Conservation (phyloP, 441 rosid species). For the Erodium moschatum region DNA sequence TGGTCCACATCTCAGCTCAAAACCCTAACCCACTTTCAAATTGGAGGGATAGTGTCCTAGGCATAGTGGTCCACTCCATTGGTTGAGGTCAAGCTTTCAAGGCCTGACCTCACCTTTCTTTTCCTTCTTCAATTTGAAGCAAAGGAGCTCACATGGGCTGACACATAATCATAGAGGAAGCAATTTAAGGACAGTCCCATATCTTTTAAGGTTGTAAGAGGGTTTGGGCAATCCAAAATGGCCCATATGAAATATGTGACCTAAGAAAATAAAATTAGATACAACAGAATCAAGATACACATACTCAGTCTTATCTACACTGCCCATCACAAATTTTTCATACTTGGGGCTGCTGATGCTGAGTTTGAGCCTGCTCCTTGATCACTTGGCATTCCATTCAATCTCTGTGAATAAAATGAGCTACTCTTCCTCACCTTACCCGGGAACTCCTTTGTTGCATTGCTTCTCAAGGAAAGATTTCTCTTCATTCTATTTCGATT, state of each 20-base stretch:
- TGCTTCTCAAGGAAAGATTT: conserved; percentile 45
- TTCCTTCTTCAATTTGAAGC: neutral
- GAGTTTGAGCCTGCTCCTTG: conserved; percentile 34
- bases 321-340: conserved; percentile 20
- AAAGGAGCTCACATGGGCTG: neutral
- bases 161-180: too few species aligned
- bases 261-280: neutral
- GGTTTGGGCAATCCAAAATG: neutral
- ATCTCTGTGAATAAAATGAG: conserved; percentile 26
- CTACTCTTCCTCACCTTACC: conserved; percentile 43
- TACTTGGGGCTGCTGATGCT: conserved; percentile 25
- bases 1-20: conserved; percentile 1
- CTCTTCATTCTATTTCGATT: conserved; percentile 36
- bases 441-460: conserved; percentile 39
- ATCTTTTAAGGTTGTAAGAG: neutral
- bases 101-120: neutral
- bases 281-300: neutral
- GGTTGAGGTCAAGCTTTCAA: neutral
- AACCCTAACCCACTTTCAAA: neutral
- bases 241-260: neutral
- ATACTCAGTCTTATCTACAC: conserved; percentile 3
- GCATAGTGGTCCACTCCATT: neutral
- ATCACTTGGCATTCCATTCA: conserved; percentile 26
- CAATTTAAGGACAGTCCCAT: too few species aligned
- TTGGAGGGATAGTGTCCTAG: neutral